A percentile compares a stretch with the other conserved stretches of the same genome.
Conservation (phyloP, 2,329 filamentous ascomycete species). For the Sordariomycetes sp. region DNA sequence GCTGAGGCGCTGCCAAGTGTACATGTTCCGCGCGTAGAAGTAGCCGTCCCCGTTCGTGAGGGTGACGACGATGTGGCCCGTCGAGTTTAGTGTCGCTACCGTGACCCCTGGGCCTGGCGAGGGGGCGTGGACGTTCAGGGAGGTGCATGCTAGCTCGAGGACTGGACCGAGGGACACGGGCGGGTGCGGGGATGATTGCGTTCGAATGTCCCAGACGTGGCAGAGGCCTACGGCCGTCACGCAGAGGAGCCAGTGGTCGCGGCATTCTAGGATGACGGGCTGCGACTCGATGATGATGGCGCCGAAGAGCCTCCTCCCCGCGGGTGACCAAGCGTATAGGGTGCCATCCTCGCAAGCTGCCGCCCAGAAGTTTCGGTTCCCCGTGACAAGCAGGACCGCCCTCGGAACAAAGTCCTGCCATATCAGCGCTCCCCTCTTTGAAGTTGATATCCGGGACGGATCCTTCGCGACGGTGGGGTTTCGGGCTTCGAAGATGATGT, state of each 20-base stretch:
- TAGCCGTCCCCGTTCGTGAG: constrained; percentile 92
- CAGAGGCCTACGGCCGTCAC: constrained; percentile 81
- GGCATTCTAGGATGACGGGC: constrained; percentile 83
- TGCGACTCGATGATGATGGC: constrained; percentile 82
- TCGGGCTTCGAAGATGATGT: constrained; percentile 73
- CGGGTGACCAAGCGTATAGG: constrained; percentile 83
- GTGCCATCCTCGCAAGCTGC: constrained; percentile 88
- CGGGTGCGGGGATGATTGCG: constrained; percentile 72
- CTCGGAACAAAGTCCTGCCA: constrained; percentile 93
- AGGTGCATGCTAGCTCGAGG: constrained; percentile 72
- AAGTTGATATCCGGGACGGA: constrained; percentile 71
- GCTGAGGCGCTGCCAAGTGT: constrained; percentile 86
- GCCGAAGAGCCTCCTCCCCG: constrained; percentile 74
- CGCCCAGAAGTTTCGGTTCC: constrained; percentile 83
- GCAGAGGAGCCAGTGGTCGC: constrained; percentile 79
- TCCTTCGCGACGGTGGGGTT: constrained; percentile 71
- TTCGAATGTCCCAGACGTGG: constrained; percentile 87
- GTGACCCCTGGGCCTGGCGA: constrained; percentile 75
- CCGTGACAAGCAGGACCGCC: constrained; percentile 79
- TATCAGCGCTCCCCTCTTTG: constrained; percentile 63
- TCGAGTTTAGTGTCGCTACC: constrained; percentile 80
- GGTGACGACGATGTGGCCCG: constrained; percentile 76
- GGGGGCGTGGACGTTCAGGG: constrained; percentile 60
- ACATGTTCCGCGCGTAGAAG: constrained; percentile 75
- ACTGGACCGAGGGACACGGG: constrained; percentile 82